Conservation (phyloP, 345 rosid genomes). For the Nasturtium officinale region DNA sequence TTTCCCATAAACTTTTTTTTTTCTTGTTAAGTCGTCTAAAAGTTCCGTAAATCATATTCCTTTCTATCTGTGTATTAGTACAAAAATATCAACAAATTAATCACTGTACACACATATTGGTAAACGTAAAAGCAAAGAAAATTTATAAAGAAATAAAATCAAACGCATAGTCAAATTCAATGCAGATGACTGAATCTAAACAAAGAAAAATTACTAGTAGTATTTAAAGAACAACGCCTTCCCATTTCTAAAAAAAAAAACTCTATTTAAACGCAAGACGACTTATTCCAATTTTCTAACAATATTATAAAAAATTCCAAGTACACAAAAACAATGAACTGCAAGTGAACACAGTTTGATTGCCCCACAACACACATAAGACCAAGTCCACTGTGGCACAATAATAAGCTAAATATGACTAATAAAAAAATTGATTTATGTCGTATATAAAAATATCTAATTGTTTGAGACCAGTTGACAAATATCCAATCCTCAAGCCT, state of each 20-base stretch:
- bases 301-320: not conserved
- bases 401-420: not conserved
- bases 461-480: not conserved
- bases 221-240: not conserved
- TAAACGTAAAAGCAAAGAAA: not conserved
- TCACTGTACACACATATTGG: not conserved
- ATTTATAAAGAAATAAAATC: not conserved
- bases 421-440: not conserved
- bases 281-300: not conserved
- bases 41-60: not conserved
- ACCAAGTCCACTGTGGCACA: conserved; percentile 34
- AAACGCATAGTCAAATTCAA: conserved; percentile 3
- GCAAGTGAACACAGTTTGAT: conserved; percentile 7
- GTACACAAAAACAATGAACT: not conserved
- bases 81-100: not conserved
- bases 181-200: conserved; percentile 14
- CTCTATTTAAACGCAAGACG: not conserved
- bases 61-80: not conserved
- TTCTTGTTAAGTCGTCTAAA: not conserved
- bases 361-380: conserved; percentile 3
- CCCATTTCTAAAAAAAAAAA: not conserved
- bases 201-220: not conserved
- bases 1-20: not conserved
- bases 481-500: conserved; percentile 11
- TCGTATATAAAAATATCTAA: conserved; percentile 3